Evolutionary conservation across 208 protist genomes (phyloP).

Genomic region (Leishmania martiniquensis): DNA sequence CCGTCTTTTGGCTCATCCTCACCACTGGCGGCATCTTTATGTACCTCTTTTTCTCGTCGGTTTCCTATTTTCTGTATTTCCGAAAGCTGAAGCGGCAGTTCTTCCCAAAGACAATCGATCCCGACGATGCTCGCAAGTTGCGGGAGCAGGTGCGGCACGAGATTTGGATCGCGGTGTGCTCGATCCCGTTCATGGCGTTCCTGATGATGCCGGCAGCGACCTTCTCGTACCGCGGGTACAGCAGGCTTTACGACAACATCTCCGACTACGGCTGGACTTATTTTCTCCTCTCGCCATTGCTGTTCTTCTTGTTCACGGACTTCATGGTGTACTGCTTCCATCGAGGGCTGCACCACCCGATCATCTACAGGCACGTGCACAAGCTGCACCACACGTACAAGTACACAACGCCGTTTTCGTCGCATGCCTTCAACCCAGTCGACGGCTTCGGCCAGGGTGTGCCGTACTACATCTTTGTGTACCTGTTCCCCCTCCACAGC

Average conservation of each 20-base stretch:
- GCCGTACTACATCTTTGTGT: conserved; percentile 94
- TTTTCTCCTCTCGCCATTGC: conserved; percentile 60
- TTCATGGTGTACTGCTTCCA: conserved; percentile 96
- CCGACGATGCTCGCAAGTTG: conserved; percentile 47
- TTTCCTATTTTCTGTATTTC: conserved; percentile 72
- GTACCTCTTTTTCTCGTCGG: conserved; percentile 57
- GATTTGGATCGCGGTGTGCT: conserved; percentile 76
- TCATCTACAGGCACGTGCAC: conserved; percentile 91
- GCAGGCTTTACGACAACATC: conserved; percentile 79
- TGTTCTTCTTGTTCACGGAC: conserved; percentile 94
- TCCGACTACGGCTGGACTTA: conserved; percentile 80
- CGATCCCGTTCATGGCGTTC: conserved; percentile 82
- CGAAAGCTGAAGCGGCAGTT: conserved; percentile 47
- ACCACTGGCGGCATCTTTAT: conserved; percentile 62
- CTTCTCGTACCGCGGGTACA: conserved; percentile 78
- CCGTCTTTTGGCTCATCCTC: conserved; percentile 78
- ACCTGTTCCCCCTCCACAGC: conserved; percentile 91
- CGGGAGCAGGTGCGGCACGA: conserved; percentile 59
- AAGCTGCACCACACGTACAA: conserved; percentile 93
- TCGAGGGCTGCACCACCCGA: conserved; percentile 89
- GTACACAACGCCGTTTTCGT: conserved; percentile 90
- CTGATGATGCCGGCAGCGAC: conserved; percentile 76
- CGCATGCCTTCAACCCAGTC: conserved; percentile 93
- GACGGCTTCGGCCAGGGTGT: conserved; percentile 93
- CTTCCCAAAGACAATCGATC: conserved; percentile 78